A percentile compares a stretch with the other conserved stretches of the same genome.
These are phyloP conservation scores for Erythrophleum fordii DNA, from an alignment of 306 rosid genomes.

Conservation along the genomic window DNA sequence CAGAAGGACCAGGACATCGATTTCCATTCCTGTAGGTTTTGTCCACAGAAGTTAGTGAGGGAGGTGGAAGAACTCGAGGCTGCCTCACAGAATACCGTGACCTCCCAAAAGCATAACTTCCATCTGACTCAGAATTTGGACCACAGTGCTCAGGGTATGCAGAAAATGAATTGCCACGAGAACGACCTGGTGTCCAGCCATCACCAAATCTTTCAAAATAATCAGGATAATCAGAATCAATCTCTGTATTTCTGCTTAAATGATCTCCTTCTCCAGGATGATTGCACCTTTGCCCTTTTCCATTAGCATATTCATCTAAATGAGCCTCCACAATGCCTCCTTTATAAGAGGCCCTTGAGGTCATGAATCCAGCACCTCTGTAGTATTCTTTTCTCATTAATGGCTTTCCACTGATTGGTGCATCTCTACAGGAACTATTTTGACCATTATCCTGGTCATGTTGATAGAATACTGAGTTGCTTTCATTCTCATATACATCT, in stretches of 20 bases:
- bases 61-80: slow-evolving; percentile 98
- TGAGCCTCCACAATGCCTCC: slow-evolving; percentile 59
- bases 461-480: slow-evolving; percentile 54
- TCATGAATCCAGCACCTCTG: slow-evolving; percentile 61
- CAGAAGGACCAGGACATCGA: slow-evolving; percentile 60
- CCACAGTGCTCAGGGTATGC: slow-evolving; percentile 63
- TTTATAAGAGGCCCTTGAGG: slow-evolving; percentile 61
- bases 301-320: slow-evolving; percentile 61
- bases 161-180: slow-evolving; percentile 62
- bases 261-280: slow-evolving; percentile 72
- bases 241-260: slow-evolving; percentile 60
- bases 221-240: slow-evolving; percentile 74
- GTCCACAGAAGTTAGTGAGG: slow-evolving; percentile 64
- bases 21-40: slow-evolving; percentile 60
- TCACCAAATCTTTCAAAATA: slow-evolving; percentile 72
- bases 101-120: slow-evolving; percentile 75
- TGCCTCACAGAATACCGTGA: slow-evolving; percentile 81
- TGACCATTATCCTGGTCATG: slow-evolving; percentile 70
- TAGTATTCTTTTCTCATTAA: slow-evolving; percentile 68
- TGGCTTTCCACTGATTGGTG: slow-evolving; percentile 64
- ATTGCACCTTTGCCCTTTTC: slow-evolving; percentile 75
- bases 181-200: slow-evolving; percentile 68
- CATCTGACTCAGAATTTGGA: slow-evolving; percentile 73
- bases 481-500: slow-evolving; percentile 75
- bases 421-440: slow-evolving; percentile 60